Percentiles rank a stretch among this genome's conserved stretches.
These are phyloP conservation scores for Tylopilus orsonianus DNA, from an alignment of 1,284 basidiomycete genomes.

Conservation along the genomic window DNA sequence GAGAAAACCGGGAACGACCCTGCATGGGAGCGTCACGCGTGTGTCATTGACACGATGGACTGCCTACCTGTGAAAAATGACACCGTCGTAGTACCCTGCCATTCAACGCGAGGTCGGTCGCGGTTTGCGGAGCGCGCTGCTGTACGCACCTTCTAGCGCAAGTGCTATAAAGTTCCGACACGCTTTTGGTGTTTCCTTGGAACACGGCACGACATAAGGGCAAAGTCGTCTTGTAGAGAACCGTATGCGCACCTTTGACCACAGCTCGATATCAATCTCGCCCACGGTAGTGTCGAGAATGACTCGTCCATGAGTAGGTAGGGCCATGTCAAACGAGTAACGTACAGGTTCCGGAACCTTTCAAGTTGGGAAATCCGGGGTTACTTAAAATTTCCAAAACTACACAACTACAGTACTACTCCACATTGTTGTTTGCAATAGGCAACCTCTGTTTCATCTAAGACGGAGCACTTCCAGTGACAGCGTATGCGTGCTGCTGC, in stretches of 20 bases:
- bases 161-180: conserved; percentile 91
- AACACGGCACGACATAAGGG: neutral
- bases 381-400: too few species aligned
- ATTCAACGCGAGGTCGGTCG: conserved; percentile 9
- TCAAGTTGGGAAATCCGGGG: too few species aligned
- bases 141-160: conserved; percentile 80
- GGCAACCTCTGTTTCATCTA: conserved; percentile 7
- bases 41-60: neutral
- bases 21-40: conserved; percentile 28
- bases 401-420: conserved; percentile 2
- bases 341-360: neutral
- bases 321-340: conserved; percentile 49
- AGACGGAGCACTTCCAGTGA: conserved; percentile 19
- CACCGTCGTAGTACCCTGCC: conserved; percentile 92
- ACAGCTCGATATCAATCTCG: conserved; percentile 93
- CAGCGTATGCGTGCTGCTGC: conserved; percentile 28
- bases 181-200: conserved; percentile 86
- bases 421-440: neutral
- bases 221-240: neutral
- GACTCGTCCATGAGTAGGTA: conserved; percentile 84
- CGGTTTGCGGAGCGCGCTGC: conserved; percentile 15
- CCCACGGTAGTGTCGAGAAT: conserved; percentile 89
- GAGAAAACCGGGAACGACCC: conserved; percentile 84
- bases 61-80: conserved; percentile 84
- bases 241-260: conserved; percentile 69